Evolutionary conservation across 805 yeast species (phyloP), one percentile per base, ranked within the genome.

Genomic region (Clavispora asparagi): DNA sequence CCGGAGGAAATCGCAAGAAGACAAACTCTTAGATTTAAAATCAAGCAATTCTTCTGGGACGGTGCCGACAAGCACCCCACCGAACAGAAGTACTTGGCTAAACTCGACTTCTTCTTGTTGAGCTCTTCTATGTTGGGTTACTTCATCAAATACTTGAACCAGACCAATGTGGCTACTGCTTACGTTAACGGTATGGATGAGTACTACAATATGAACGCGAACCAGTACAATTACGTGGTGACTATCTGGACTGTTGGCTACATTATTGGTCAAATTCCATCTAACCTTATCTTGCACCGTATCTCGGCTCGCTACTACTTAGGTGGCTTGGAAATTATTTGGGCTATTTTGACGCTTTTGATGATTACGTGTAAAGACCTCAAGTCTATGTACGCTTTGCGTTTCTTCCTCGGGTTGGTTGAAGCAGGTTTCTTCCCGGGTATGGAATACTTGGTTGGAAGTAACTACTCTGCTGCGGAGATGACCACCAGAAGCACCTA

Each of bases 361-460:
- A 59, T 64, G 62, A 56, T 64, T 27, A 55, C 63, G 7, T 47
- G 53, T 30, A 26, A 49, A 25, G 39, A 33, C 28, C 42, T 53
- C 13, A 44, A 44, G 8, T 43, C 51, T 12, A 41, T 56, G 9
- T 56, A 55, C 36, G 49, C 48, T 3, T 27, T 56, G 8, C 44
- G 59, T 4, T 55, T 56, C 30, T 44, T 53, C 29, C 38, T 70
- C 36, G 82, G 81, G 0, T 58, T 77, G 27, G 53, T 65, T 9
- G 81, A 77, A 46, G 64, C 75, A 12, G 80, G 79, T 0, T 75
- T 69, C 53, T 76, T 76, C 58, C 85, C 89, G 6, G 81, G 79
- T 17, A 70, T 79, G 46, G 85, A 82, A 53, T 81, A 78, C 53
- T 62, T 80, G 40, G 55, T 65, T 7, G 70, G 70, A n/a, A 58